Conservation (phyloP, 805 yeast species). For the Nakazawaea ambrosiae region DNA sequence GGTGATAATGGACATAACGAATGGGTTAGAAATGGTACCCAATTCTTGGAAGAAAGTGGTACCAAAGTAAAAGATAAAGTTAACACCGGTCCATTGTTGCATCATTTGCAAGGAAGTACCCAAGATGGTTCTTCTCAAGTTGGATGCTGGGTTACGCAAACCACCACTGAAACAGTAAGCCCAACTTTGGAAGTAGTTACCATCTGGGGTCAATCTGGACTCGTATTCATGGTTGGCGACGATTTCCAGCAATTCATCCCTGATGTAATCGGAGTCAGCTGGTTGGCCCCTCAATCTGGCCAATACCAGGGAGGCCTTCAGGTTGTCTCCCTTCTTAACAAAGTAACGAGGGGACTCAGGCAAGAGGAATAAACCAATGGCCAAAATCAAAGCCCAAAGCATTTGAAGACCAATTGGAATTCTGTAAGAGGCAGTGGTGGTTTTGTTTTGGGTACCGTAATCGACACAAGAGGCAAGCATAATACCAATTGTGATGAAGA, state of each 20-base stretch:
- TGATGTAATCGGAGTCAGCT: slow-evolving; percentile 35
- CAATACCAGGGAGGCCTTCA: slow-evolving; percentile 51
- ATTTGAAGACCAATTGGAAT: slow-evolving; percentile 72
- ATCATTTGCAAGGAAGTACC: slow-evolving; percentile 39
- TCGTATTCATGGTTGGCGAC: slow-evolving; percentile 45
- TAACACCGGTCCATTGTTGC: slow-evolving; percentile 76
- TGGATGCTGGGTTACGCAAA: slow-evolving; percentile 27
- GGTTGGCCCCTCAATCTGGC: slow-evolving; percentile 48
- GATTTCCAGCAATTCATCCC: slow-evolving; percentile 44
- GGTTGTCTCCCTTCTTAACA: slow-evolving; percentile 48
- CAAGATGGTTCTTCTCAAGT: slow-evolving; percentile 35
- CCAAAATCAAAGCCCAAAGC: slow-evolving; percentile 57
- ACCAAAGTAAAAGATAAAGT: slow-evolving; percentile 71
- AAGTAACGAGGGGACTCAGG: slow-evolving; percentile 76
- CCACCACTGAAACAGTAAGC: slow-evolving; percentile 36
- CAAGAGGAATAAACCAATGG: slow-evolving; percentile 54
- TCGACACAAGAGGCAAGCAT: slow-evolving; percentile 64
- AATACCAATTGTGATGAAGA: slow-evolving; percentile 60
- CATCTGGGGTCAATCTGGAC: slow-evolving; percentile 24
- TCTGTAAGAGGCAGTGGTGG: slow-evolving; percentile 55
- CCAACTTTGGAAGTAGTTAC: slow-evolving; percentile 33
- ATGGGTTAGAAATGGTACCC: slow-evolving; percentile 40
- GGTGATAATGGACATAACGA: slow-evolving; percentile 45
- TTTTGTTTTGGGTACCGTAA: slow-evolving; percentile 54
- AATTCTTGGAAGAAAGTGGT: slow-evolving; percentile 55